These are phyloP conservation scores for Deinandra increscens DNA, from an alignment of 129 eudicot genomes.

Conservation along the genomic window DNA sequence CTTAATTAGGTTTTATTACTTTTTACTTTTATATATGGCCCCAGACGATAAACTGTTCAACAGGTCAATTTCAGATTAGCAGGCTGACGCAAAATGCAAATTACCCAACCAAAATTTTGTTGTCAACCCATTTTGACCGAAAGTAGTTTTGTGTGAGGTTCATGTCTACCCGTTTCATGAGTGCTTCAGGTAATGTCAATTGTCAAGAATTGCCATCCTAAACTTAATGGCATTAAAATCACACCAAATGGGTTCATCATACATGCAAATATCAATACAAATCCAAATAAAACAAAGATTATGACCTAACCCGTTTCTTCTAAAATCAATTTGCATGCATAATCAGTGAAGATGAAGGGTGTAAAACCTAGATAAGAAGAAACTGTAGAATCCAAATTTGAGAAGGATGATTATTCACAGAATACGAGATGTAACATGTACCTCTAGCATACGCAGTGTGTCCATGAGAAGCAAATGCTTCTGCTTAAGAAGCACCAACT, in stretches of 20 bases:
- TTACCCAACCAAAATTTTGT: not conserved
- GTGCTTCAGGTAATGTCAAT: too few species aligned
- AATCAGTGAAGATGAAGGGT: conserved; percentile 5
- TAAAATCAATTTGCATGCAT: not conserved
- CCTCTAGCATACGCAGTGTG: conserved; percentile 94
- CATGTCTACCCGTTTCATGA: not conserved
- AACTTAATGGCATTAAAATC: not conserved
- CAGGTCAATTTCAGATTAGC: not conserved
- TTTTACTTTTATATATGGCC: not conserved
- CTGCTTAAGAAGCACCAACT: conserved; percentile 75
- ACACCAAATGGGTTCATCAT: conserved; percentile 18
- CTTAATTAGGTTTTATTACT: not conserved
- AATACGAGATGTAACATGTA: conserved; percentile 35
- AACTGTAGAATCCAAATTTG: conserved; percentile 17
- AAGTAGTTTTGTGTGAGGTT: not conserved
- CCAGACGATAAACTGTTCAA: not conserved
- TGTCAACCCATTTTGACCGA: not conserved
- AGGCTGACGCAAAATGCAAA: not conserved
- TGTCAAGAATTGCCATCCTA: not conserved
- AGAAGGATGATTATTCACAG: not conserved
- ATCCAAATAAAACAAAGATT: conserved; percentile 10
- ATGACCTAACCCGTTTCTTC: not conserved
- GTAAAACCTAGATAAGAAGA: conserved; percentile 22
- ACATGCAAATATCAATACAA: not conserved
- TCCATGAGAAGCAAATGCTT: conserved; percentile 81